These are phyloP conservation scores for Ilyonectria robusta DNA, from an alignment of 2,329 filamentous ascomycete genomes.

Conservation along the genomic window DNA sequence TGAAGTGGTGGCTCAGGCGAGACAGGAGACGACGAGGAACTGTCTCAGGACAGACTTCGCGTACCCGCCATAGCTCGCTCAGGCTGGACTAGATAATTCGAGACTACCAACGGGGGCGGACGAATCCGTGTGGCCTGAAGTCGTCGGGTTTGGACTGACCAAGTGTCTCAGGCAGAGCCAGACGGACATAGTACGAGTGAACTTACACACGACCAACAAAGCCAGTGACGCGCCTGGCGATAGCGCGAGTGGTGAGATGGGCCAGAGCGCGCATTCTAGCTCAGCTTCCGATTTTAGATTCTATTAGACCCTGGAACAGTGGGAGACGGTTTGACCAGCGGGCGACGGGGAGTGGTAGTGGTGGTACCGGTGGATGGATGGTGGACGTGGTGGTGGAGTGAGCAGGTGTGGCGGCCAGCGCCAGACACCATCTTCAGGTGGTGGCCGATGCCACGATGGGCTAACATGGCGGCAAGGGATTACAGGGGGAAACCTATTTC, in stretches of 20 bases:
- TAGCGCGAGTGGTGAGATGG: constrained; percentile 7
- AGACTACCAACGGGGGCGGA: constrained; percentile 21
- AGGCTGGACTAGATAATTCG: constrained; percentile 24
- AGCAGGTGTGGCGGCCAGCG: constrained; percentile 30
- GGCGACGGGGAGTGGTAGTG: constrained; percentile 25
- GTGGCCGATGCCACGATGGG: constrained; percentile 26
- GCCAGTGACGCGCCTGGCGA: constrained; percentile 4
- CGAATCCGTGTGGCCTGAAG: neutral
- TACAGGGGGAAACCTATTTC: constrained; percentile 20
- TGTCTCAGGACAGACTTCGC: constrained; percentile 42
- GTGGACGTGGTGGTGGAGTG: constrained; percentile 29
- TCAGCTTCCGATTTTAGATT: neutral
- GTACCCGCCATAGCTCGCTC: constrained; percentile 22
- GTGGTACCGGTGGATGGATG: constrained; percentile 24
- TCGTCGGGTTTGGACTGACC: constrained; percentile 9
- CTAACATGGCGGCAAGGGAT: constrained; percentile 25
- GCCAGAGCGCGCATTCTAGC: neutral
- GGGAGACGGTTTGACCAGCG: constrained; percentile 11
- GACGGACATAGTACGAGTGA: neutral
- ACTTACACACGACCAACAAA: neutral
- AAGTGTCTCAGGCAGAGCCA: constrained; percentile 25
- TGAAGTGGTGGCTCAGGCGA: constrained; percentile 25
- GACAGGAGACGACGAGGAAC: constrained; percentile 34
- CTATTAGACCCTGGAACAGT: neutral
- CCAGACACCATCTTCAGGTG: constrained; percentile 12